Evolutionary conservation across 2,329 filamentous ascomycete species (phyloP).

Genomic region (Mycosphaerella sp.): DNA sequence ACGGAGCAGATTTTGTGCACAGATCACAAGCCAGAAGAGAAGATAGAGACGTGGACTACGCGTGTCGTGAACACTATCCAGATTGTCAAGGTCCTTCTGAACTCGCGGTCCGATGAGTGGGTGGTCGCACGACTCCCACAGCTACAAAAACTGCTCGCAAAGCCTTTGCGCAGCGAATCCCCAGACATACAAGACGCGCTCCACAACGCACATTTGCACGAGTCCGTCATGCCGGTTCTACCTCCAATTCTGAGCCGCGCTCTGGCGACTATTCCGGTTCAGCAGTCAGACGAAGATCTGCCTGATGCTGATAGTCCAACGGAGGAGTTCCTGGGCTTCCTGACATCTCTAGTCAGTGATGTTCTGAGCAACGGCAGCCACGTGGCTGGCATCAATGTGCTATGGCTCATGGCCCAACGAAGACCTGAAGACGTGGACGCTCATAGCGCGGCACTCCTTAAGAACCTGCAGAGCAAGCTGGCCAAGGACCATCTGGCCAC

Average conservation of each 20-base stretch:
- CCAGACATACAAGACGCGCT: conserved; percentile 91
- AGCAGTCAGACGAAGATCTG: conserved; percentile 64
- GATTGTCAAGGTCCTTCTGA: conserved; percentile 81
- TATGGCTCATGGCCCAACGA: conserved; percentile 84
- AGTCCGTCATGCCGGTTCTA: conserved; percentile 56
- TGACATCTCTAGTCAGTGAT: conserved; percentile 83
- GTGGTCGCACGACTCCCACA: conserved; percentile 68
- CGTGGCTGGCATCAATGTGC: conserved; percentile 80
- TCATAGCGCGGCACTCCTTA: conserved; percentile 84
- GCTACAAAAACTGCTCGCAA: conserved; percentile 84
- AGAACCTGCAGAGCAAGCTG: conserved; percentile 83
- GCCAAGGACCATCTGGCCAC: conserved; percentile 84
- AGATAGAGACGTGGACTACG: conserved; percentile 67
- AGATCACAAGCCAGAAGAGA: conserved; percentile 52
- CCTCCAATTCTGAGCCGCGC: conserved; percentile 72
- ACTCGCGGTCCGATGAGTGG: conserved; percentile 86
- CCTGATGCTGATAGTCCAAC: conserved; percentile 65
- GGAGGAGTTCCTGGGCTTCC: conserved; percentile 78
- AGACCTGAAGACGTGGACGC: conserved; percentile 83
- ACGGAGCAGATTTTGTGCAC: conserved; percentile 78
- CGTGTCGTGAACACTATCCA: conserved; percentile 91
- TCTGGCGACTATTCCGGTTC: conserved; percentile 81
- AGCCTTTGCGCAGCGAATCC: conserved; percentile 79
- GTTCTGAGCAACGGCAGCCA: conserved; percentile 69
- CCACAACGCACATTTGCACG: conserved; percentile 65